Base-by-base conservation (phyloP, 345 rosid species). In the Salix udensis region DNA sequence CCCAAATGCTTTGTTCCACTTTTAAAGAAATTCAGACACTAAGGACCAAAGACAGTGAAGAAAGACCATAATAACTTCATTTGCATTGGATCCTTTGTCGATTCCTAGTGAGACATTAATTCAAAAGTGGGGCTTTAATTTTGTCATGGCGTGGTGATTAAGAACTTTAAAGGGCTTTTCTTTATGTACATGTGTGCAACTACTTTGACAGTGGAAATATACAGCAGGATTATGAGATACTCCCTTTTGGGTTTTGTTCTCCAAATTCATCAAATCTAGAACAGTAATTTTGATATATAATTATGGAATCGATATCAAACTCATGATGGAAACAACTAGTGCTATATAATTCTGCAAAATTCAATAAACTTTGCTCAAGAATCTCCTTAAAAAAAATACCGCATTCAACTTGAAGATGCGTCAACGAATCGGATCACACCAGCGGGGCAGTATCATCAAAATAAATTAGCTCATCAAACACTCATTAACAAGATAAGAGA, bases 11-110 rank as follows among this genome's bases (percentile, higher is more conserved):
- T 34, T 42, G 37, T 21, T 66, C 48, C 3, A 15, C 26, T 16
- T 40, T 19, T 30, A 4, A 18, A 19, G 61, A 23, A 52, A 52
- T 40, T 42, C 73, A 78, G 42, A 68, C 52, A 15, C 68, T 73
- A 34, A 11, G 69, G 65, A 58, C 50, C 46, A 31, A 30, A 42
- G 34, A 58, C 48, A 11, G 19, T 30, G 62, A 73, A 42, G 34
- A 28, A 60, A 53, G 68, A 68, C 72, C 67, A 58, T 14, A 40
- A 30, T 67, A 21, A 40, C 48, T 31, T 21, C 26, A n/a, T 40
- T 55, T 44, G 66, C 83, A 44, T 82, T 39, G 86, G 89, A 82
- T 84, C 74, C 87, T 78, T 50, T 5, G 61, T 26, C 67, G n/a
- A 74, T 34, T 58, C 55, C 64, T 65, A 72, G 75, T 42, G n/a